phyloP scores from a whole-genome alignment of 768 basidiomycete species.

The Cystoderma amianthinum region DNA sequence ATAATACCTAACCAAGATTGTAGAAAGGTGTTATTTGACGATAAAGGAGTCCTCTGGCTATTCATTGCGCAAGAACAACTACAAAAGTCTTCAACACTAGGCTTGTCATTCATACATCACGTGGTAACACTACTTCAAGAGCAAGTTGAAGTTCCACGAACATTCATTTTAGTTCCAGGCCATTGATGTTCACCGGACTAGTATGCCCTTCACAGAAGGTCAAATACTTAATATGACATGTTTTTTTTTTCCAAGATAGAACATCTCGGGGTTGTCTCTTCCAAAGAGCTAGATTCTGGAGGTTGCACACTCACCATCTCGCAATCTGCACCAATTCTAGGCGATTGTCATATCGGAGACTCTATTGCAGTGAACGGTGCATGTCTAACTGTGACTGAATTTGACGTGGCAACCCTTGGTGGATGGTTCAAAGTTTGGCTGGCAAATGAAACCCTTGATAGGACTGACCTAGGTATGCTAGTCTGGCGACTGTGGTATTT shows the following conservation, averaged over 20 bases:
- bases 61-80: no score
- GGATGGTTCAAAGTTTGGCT: constrained; percentile 94
- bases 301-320: constrained; percentile 83
- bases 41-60: neutral
- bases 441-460: constrained; percentile 88
- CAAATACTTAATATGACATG: constrained; percentile 3
- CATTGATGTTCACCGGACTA: constrained; percentile 71
- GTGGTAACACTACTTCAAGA: no score
- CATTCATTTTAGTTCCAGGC: constrained; percentile 4
- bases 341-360: constrained; percentile 89
- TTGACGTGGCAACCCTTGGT: constrained; percentile 50
- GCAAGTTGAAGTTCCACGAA: neutral
- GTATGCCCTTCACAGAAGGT: constrained; percentile 30
- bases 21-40: constrained; percentile 18
- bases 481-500: constrained; percentile 1
- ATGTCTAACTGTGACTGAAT: constrained; percentile 89
- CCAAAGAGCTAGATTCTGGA: constrained; percentile 54
- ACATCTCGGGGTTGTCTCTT: constrained; percentile 72
- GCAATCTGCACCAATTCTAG: constrained; percentile 65
- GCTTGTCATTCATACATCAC: no score
- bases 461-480: constrained; percentile 81
- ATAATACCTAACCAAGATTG: constrained; percentile 32
- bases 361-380: constrained; percentile 87
- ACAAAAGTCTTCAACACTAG: no score
- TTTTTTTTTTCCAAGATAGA: no score